phyloP scores from a whole-genome alignment of 2,329 filamentous ascomycete species.

The Colletotrichum coccodes region DNA sequence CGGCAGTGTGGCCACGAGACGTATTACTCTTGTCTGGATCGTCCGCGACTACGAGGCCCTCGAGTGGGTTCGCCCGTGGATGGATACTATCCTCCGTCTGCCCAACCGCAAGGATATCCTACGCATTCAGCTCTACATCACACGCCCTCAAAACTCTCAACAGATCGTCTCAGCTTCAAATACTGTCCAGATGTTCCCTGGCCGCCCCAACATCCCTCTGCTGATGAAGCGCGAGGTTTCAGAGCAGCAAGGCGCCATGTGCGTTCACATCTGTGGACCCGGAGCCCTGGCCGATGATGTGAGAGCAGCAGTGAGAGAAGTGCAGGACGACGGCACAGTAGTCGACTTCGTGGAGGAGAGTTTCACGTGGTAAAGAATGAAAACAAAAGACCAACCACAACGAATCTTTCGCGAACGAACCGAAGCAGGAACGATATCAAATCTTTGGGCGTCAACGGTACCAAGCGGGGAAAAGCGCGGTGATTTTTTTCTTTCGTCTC shows the following conservation, averaged over 20 bases:
- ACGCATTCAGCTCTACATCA: slow-evolving; percentile 89
- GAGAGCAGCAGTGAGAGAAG: slow-evolving; percentile 71
- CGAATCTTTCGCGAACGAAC: background rate
- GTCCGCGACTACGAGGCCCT: slow-evolving; percentile 89
- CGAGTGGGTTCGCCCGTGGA: slow-evolving; percentile 93
- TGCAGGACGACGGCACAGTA: slow-evolving; percentile 68
- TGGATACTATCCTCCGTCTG: slow-evolving; percentile 79
- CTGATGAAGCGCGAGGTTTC: slow-evolving; percentile 85
- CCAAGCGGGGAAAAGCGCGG: slow-evolving; percentile 24
- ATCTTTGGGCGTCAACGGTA: slow-evolving; percentile 33
- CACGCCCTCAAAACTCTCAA: slow-evolving; percentile 83
- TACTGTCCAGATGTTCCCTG: slow-evolving; percentile 92
- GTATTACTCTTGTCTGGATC: slow-evolving; percentile 89
- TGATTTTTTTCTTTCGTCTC: background rate
- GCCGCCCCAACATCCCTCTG: slow-evolving; percentile 83
- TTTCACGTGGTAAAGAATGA: slow-evolving; percentile 68
- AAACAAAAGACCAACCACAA: background rate
- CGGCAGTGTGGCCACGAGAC: slow-evolving; percentile 81
- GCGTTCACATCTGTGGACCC: slow-evolving; percentile 82
- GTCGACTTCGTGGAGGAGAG: slow-evolving; percentile 83
- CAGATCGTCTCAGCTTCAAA: slow-evolving; percentile 81
- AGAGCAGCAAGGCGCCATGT: slow-evolving; percentile 88
- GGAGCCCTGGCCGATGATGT: slow-evolving; percentile 82
- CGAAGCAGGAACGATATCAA: slow-evolving; percentile 4
- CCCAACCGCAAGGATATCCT: slow-evolving; percentile 84